Evolutionary conservation across 2,329 filamentous ascomycete species (phyloP).

Genomic region (Hypoxylon sp.): DNA sequence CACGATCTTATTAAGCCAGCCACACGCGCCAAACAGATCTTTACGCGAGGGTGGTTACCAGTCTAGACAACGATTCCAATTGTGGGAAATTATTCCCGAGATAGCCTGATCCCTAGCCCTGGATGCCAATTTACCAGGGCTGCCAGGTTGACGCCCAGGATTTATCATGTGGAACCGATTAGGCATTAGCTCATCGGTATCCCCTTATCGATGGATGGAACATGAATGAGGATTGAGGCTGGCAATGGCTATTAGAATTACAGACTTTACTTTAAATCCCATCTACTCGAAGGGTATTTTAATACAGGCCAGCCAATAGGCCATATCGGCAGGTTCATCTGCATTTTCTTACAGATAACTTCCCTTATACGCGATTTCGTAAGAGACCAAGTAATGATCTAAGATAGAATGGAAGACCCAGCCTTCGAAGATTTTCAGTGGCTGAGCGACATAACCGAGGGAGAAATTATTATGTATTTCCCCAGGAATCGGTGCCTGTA

Average conservation of each 20-base stretch:
- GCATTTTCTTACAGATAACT: not conserved
- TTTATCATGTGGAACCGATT: not conserved
- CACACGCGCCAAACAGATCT: not conserved
- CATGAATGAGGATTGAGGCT: not conserved
- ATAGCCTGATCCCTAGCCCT: not conserved
- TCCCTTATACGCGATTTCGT: not conserved
- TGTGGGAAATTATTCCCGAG: not conserved
- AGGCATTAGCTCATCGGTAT: not conserved
- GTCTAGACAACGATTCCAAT: not conserved
- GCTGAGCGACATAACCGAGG: not conserved
- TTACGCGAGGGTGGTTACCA: not conserved
- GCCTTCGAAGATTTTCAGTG: not conserved
- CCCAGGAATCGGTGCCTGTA: not conserved
- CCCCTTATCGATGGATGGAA: not conserved
- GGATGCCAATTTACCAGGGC: not conserved
- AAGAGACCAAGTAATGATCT: not conserved
- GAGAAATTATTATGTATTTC: not conserved
- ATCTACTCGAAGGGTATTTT: too few species aligned
- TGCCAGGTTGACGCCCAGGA: not conserved
- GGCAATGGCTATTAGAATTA: not conserved
- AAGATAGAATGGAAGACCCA: constrained; percentile 3
- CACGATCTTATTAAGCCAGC: not conserved
- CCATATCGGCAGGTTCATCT: too few species aligned
- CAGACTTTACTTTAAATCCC: not conserved
- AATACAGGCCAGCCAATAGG: not conserved